Evolutionary conservation across 257 asterid genomes (phyloP), one percentile per base, ranked within the genome.

Genomic region (Fraxinus cuspidata): DNA sequence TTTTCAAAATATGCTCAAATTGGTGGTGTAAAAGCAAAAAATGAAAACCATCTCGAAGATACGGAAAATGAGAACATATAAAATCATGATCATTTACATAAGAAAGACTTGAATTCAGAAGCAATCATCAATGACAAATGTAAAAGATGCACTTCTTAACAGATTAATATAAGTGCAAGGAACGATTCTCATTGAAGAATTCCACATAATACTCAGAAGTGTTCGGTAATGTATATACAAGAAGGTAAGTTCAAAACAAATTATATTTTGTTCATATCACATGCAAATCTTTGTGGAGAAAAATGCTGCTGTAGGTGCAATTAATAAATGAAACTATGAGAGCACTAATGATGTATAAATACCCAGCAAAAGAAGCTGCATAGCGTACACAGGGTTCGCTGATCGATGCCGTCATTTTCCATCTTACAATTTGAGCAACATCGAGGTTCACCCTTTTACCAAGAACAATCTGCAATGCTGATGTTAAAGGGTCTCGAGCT

Each of bases 291-390:
- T 34, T 44, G 63, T 19, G 51, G 27, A 42, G 1, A 28, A 60
- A 47, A 77, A 16, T 56, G 16, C 51, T 42, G 47, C 16, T 34
- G 19, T 51, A 51, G 51, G 79, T 73, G 40, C 72, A 72, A 76
- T 23, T 7, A 73, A 71, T 44, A 58, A 80, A 51, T 7, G 15
- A 66, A 77, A 67, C 29, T 29, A 56, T 37, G 13, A 66, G 66
- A 37, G 67, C 13, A 81, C 25, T 58, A 35, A 82, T 58, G 56
- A 74, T 73, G 81, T 72, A 85, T 79, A 66, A 74, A 81, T 93
- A 93, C 98, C 99, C 99, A 70, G 97, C 94, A 79, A 96, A 96
- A 74, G 98, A 93, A 84, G 99, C 99, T 74, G 99, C 98, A 88
- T 95, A 96, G 90, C 94, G 97, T 82, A 90, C 93, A 84, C 80